Conservation (phyloP, 345 rosid species). For the Syzygium oleosum region DNA sequence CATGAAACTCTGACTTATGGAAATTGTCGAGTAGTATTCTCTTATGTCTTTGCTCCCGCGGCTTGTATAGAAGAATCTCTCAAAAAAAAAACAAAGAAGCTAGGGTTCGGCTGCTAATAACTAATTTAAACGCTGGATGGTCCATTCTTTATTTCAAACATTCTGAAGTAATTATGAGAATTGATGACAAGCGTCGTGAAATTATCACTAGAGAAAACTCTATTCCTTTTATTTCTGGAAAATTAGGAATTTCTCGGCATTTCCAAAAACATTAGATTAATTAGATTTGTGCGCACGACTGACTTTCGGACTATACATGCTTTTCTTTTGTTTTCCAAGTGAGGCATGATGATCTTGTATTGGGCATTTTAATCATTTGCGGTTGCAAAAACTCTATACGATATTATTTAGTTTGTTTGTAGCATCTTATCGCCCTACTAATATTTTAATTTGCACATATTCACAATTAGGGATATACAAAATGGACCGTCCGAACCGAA, state of each 20-base stretch:
- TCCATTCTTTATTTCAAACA: background rate
- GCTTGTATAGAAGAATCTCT: background rate
- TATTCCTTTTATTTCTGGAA: background rate
- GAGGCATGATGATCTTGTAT: background rate
- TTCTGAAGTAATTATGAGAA: background rate
- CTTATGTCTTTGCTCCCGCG: background rate
- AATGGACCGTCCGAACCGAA: too few relatives aligned
- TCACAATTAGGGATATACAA: too few relatives aligned
- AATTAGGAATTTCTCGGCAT: background rate
- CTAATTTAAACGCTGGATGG: background rate
- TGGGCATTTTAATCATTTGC: background rate
- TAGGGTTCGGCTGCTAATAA: background rate
- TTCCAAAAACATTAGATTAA: background rate
- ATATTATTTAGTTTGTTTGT: background rate
- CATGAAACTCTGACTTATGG: background rate
- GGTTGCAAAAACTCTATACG: background rate
- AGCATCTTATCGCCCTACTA: background rate
- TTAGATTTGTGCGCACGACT: background rate
- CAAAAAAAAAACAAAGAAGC: accelerated
- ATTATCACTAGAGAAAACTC: background rate
- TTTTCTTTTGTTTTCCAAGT: background rate
- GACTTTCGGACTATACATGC: background rate
- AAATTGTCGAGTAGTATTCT: background rate
- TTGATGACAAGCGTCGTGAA: background rate
- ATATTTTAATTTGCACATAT: background rate